Evolutionary conservation across 768 basidiomycete species (phyloP).

Genomic region (Tephrocybe sp.): DNA sequence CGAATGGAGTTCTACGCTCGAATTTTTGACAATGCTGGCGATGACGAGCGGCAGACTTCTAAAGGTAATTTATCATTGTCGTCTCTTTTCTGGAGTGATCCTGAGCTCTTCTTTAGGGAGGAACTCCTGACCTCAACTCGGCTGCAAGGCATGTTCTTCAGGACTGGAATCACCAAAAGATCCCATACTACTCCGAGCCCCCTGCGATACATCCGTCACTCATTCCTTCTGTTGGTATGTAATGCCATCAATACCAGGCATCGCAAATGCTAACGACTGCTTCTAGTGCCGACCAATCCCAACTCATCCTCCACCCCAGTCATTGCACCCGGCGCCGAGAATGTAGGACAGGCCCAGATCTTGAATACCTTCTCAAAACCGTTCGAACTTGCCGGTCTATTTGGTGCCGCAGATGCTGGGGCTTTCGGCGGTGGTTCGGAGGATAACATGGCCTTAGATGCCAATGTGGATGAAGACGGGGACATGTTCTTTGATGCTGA

Average conservation of each 20-base stretch:
- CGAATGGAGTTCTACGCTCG: slow-evolving; percentile 64
- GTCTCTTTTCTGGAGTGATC: neutral
- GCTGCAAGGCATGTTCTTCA: slow-evolving; percentile 79
- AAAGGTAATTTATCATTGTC: slow-evolving; percentile 51
- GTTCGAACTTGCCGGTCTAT: slow-evolving; percentile 79
- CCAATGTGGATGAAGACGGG: slow-evolving; percentile 42
- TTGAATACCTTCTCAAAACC: slow-evolving; percentile 69
- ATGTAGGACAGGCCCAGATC: slow-evolving; percentile 81
- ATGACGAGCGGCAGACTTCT: slow-evolving; percentile 79
- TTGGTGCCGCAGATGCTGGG: slow-evolving; percentile 78
- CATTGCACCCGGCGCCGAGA: slow-evolving; percentile 74
- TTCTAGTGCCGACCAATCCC: slow-evolving; percentile 24
- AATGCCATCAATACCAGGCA: neutral
- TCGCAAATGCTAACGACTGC: neutral
- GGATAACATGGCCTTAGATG: slow-evolving; percentile 42
- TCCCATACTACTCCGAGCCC: slow-evolving; percentile 83
- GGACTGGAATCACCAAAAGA: slow-evolving; percentile 97
- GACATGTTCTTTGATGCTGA: slow-evolving; percentile 44
- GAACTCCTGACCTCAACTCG: slow-evolving; percentile 83
- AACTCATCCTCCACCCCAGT: slow-evolving; percentile 26
- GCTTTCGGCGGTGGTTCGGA: slow-evolving; percentile 56
- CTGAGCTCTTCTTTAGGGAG: slow-evolving; percentile 53
- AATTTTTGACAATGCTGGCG: slow-evolving; percentile 90
- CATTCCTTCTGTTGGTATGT: slow-evolving; percentile 52
- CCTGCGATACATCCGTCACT: slow-evolving; percentile 78